Base-by-base conservation (phyloP, 805 yeast species). In the Hanseniaspora clermontiae region DNA sequence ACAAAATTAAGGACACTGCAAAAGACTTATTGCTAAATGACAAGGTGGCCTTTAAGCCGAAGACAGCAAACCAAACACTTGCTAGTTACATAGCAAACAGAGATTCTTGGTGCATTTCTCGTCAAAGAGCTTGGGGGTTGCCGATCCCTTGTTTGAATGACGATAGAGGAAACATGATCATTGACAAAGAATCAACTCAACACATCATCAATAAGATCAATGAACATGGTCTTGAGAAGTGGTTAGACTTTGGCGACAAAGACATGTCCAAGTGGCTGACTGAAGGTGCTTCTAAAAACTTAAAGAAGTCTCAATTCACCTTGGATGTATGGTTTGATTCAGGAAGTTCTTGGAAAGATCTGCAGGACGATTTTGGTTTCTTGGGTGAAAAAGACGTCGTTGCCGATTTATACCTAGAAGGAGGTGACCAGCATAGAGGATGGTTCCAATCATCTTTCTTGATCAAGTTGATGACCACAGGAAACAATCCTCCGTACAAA, bases 281-380 rank as follows among this genome's bases (percentile, higher is more conserved):
- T 8, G n/a, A 24, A 14, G 31, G 12, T 2, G 17, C n/a, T 14
- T 14, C 45, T 8, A 42, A 4, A 10, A n/a, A 63, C 59, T 14
- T 46, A 5, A 24, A 65, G 27, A 84, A 87, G 63, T 91, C 96
- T 0, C 77, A 74, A 46, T 98, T 93, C 62, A 93, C 98, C 0
- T 85, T 93, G 89, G 99, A 93, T 70, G 98, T 93, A 19, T 93
- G 99, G 99, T 91, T 93, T 71, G 99, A 93, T 68, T 85, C 95
- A 42, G 99, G 99, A 0, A 80, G 95, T 0, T 83, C 93, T 37
- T 93, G 98, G 97, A 77, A 80, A 11, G 75, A 79, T 47, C 71
- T 84, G 20, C 48, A 49, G 19, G 32, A 52, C 10, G 51, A 47
- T 3, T 40, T 47, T 19, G 72, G 70, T 43, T 57, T 66, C n/a